These are phyloP conservation scores for Kregervanrija pseudodelftensis DNA, from an alignment of 805 yeast species.

Conservation along the genomic window DNA sequence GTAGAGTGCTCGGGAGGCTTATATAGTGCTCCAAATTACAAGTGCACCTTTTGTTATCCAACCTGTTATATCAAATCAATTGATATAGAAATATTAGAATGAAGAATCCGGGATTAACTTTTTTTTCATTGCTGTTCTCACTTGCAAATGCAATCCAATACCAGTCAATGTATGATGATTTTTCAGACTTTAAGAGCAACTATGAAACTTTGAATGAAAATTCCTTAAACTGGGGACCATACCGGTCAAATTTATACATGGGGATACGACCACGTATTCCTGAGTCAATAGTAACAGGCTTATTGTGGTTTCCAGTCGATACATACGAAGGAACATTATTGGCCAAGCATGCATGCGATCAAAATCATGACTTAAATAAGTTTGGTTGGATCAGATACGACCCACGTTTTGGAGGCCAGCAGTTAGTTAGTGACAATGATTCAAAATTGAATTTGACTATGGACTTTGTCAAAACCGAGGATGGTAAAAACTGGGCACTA, in stretches of 20 bases:
- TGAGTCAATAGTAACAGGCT: conserved; percentile 64
- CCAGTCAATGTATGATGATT: too few species aligned
- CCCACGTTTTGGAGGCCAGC: conserved; percentile 81
- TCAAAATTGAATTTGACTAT: conserved; percentile 57
- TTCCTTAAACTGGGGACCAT: conserved; percentile 86
- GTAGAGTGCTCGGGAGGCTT: too few species aligned
- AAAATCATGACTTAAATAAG: conserved; percentile 56
- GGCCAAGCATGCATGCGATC: conserved; percentile 71
- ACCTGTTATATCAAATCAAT: too few species aligned
- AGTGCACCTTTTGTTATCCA: too few species aligned
- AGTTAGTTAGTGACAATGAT: conserved; percentile 61
- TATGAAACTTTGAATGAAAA: conserved; percentile 34
- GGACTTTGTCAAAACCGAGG: conserved; percentile 71
- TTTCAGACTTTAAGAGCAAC: conserved; percentile 3
- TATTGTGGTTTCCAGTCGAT: conserved; percentile 81
- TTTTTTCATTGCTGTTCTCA: too few species aligned
- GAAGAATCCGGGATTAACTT: too few species aligned
- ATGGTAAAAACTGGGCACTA: conserved; percentile 69
- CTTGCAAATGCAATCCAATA: too few species aligned
- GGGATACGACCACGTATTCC: conserved; percentile 85
- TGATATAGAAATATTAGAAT: too few species aligned
- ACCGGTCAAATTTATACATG: conserved; percentile 76
- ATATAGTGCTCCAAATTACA: too few species aligned
- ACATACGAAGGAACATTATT: conserved; percentile 43
- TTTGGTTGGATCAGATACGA: conserved; percentile 89